Conservation (phyloP, 2,329 filamentous ascomycete genomes). For the Cladosporium sp. region DNA sequence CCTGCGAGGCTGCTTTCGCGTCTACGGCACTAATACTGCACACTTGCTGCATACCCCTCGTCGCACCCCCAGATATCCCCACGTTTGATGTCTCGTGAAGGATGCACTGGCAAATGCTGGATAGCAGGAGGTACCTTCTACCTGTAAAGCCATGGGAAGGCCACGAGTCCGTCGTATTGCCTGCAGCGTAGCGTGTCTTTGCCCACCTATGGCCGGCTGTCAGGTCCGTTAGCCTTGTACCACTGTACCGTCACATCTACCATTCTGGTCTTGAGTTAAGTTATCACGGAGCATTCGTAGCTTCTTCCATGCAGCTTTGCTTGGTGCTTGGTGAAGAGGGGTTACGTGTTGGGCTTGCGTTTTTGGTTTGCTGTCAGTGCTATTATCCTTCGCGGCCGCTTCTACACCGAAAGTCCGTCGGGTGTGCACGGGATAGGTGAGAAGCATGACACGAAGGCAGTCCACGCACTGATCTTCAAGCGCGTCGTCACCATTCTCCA, state of each 20-base stretch:
- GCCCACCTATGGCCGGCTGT: not conserved
- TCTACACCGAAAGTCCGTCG: constrained; percentile 3
- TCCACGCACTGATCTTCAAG: not conserved
- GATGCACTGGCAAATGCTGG: too few relatives aligned
- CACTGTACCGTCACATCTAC: not conserved
- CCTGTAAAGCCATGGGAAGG: not conserved
- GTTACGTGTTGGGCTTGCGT: constrained; percentile 1
- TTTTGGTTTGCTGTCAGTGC: not conserved
- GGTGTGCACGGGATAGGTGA: not conserved
- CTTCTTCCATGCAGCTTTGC: constrained; percentile 12
- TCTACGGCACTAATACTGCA: not conserved
- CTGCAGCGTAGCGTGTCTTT: not conserved
- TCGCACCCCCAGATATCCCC: constrained; percentile 1
- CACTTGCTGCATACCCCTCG: not conserved
- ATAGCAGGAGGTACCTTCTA: too few relatives aligned
- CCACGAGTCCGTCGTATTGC: constrained; percentile 1
- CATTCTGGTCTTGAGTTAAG: not conserved
- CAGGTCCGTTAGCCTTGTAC: not conserved
- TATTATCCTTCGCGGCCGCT: not conserved
- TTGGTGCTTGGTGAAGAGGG: not conserved
- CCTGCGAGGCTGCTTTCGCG: too few relatives aligned
- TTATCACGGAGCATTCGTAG: constrained; percentile 6
- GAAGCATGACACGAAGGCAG: not conserved
- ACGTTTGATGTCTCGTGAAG: constrained; percentile 7
- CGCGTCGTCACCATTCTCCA: not conserved